These are phyloP conservation scores for Irpex lacteus DNA, from an alignment of 1,284 basidiomycete species.

Conservation along the genomic window DNA sequence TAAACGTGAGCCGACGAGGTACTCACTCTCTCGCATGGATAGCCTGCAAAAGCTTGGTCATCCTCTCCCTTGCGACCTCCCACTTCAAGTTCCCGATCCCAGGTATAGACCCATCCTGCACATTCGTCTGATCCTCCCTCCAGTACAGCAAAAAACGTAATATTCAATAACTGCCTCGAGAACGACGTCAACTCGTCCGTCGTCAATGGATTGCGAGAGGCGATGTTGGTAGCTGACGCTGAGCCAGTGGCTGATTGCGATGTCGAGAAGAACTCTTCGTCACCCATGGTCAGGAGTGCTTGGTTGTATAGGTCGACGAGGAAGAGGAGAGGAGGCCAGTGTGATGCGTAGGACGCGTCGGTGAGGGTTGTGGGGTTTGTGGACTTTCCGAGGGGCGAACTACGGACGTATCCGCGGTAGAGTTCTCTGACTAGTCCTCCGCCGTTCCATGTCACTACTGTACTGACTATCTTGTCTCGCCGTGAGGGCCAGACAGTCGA, in stretches of 20 bases:
- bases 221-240: slow-evolving; percentile 16
- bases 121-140: slow-evolving; percentile 53
- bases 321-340: slow-evolving; percentile 74
- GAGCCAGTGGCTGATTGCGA: background rate
- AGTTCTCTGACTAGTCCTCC: slow-evolving; percentile 71
- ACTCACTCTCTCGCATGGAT: slow-evolving; percentile 86
- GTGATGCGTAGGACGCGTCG: slow-evolving; percentile 44
- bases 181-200: slow-evolving; percentile 81
- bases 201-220: slow-evolving; percentile 68
- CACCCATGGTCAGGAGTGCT: slow-evolving; percentile 87
- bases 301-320: slow-evolving; percentile 85
- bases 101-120: slow-evolving; percentile 39
- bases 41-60: slow-evolving; percentile 75
- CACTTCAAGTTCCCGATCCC: slow-evolving; percentile 47
- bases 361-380: slow-evolving; percentile 39
- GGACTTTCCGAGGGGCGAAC: slow-evolving; percentile 53
- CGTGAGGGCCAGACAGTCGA: slow-evolving; percentile 56
- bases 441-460: slow-evolving; percentile 46
- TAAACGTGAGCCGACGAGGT: slow-evolving; percentile 8
- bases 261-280: slow-evolving; percentile 90
- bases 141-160: slow-evolving; percentile 82
- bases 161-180: slow-evolving; percentile 70
- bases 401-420: slow-evolving; percentile 68
- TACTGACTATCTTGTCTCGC: slow-evolving; percentile 50
- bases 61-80: slow-evolving; percentile 65